Evolutionary conservation across 139 green algal genomes (phyloP), one percentile per base, ranked within the genome.

Genomic region (Volvox reticuliferus): DNA sequence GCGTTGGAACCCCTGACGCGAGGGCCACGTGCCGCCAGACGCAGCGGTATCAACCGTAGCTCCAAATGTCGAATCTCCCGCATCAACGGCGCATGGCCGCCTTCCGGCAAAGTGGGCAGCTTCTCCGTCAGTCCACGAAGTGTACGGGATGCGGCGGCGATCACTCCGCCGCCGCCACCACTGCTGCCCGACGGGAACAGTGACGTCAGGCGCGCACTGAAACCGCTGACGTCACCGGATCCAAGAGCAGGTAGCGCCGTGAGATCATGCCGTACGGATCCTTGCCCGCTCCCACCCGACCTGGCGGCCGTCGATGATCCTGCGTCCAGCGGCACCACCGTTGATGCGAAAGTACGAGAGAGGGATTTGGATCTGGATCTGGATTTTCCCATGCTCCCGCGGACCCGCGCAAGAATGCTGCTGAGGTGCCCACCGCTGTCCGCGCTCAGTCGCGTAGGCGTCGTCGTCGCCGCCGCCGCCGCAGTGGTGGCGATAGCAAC

Each of bases 51-150:
- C 28, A 89, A 28, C 44, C 28, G 37, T 44, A 89, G n/a, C 63
- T 28, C 14, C 36, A 89, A 71, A 71, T 89, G 85, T 17, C 35
- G 26, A 12, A 89, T 32, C 69, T 89, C 85, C 37, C 44, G 69
- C 68, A 82, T 6, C 22, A 89, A 24, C 36, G 44, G 37, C 36
- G 26, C 36, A 9, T 71, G 69, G 22, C 33, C 63, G 18, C 68
- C 28, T 67, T 89, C 85, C 16, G 85, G 85, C 85, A 89, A 71
- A 44, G 85, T 89, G 28, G 85, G 85, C 36, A 89, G 37, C 85
- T 89, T 89, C 18, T 73, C 85, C 1, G 21, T 30, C 13, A 62
- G 28, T 2, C 78, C 32, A 44, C 37, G 78, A 17, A 63, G 50
- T 44, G 30, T 37, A 3, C 79, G 79, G 26, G 79, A 44, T 28